Percentiles rank a stretch among this genome's conserved stretches.
Conservation (phyloP, 352 stramenopile species). For the Globisporangium cystogenes region DNA sequence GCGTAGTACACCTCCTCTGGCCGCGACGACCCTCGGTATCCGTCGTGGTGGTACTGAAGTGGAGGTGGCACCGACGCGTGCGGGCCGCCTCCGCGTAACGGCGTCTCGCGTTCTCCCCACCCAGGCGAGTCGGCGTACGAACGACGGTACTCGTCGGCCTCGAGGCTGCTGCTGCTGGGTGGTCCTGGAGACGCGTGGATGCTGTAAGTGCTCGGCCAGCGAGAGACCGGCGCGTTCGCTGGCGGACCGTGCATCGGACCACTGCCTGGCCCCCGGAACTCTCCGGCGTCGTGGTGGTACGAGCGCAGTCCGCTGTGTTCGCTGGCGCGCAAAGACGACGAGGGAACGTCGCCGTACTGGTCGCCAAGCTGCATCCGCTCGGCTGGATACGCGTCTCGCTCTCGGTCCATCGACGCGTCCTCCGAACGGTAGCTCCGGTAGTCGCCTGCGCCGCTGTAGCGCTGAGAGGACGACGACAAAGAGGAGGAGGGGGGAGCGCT, state of each 20-base stretch:
- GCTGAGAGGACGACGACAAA: slow-evolving; percentile 2
- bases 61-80: neutral
- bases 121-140: slow-evolving; percentile 27
- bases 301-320: neutral
- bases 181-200: too few relatives aligned
- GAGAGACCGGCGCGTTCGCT: neutral
- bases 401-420: slow-evolving; percentile 6
- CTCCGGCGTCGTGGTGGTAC: neutral
- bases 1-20: slow-evolving; percentile 5
- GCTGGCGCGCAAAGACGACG: neutral
- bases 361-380: slow-evolving; percentile 2
- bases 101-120: slow-evolving; percentile 29
- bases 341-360: neutral
- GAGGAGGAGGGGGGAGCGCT: neutral
- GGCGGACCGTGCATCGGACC: neutral
- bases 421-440: slow-evolving; percentile 1
- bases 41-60: neutral
- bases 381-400: slow-evolving; percentile 3
- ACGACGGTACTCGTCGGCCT: slow-evolving; percentile 19
- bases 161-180: neutral
- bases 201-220: slow-evolving; percentile 4
- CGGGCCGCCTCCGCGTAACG: neutral
- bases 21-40: neutral
- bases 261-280: slow-evolving; percentile 4
- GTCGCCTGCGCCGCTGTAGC: neutral